phyloP scores from a whole-genome alignment of 352 stramenopile species.

The Pythium volutum region DNA sequence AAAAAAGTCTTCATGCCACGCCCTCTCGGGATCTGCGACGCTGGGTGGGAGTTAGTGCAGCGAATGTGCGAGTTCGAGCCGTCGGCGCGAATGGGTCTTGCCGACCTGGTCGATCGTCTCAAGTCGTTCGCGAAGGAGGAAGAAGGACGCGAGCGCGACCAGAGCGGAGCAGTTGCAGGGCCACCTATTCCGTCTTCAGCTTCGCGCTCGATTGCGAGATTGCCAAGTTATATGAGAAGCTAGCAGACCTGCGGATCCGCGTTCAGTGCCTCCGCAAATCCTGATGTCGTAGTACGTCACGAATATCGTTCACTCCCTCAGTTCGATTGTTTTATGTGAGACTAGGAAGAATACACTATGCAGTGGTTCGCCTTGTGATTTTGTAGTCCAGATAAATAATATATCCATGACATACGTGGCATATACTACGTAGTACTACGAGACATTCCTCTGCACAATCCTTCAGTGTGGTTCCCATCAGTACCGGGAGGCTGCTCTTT shows the following conservation, averaged over 20 bases:
- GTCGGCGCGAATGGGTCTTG: background rate
- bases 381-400: no score
- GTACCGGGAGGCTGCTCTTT: constrained; percentile 44
- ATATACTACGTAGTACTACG: no score
- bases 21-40: background rate
- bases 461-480: no score
- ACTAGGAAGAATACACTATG: no score
- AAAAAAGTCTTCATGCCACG: background rate
- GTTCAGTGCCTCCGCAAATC: background rate
- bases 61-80: background rate
- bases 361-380: no score
- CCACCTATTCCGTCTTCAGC: background rate
- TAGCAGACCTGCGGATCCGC: background rate
- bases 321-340: no score
- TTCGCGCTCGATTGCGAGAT: background rate
- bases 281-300: background rate
- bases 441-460: no score
- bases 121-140: background rate
- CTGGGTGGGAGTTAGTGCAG: background rate
- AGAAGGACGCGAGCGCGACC: background rate
- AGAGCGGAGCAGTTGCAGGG: background rate
- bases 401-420: no score
- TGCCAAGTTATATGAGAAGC: background rate
- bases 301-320: background rate
- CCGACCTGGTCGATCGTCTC: background rate